Evolutionary conservation across 2,329 filamentous ascomycete species (phyloP).

Genomic region (Arthrinium phaeospermum): DNA sequence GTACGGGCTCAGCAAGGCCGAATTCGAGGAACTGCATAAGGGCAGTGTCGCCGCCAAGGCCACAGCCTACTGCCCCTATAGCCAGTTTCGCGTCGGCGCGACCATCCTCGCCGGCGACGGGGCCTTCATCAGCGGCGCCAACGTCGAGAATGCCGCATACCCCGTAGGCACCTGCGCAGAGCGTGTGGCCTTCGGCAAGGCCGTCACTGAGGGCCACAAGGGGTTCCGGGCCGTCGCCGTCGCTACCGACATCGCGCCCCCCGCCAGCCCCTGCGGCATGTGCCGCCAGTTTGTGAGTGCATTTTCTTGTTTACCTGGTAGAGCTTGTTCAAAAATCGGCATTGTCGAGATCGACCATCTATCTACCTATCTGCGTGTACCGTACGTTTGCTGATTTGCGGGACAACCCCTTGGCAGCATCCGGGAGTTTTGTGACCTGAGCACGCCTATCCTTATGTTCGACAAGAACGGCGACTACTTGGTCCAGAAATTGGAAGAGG

Average conservation of each 20-base stretch:
- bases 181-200: conserved; percentile 83
- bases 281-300: conserved; percentile 86
- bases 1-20: conserved; percentile 60
- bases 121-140: conserved; percentile 73
- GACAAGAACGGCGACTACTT: conserved; percentile 77
- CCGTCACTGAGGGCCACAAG: conserved; percentile 66
- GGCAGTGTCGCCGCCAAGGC: conserved; percentile 74
- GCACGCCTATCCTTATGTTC: conserved; percentile 88
- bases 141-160: conserved; percentile 92
- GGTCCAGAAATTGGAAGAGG: conserved; percentile 73
- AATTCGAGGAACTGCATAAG: conserved; percentile 68
- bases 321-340: not conserved
- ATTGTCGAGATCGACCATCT: not conserved
- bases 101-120: conserved; percentile 68
- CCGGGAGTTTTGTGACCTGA: conserved; percentile 73
- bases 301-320: not conserved
- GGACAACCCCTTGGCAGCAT: conserved; percentile 55
- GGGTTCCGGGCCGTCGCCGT: conserved; percentile 82
- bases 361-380: not conserved
- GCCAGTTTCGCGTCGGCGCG: conserved; percentile 87
- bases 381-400: not conserved
- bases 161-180: conserved; percentile 97
- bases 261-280: conserved; percentile 88
- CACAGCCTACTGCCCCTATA: conserved; percentile 90
- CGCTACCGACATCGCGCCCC: conserved; percentile 75